Base-by-base conservation (phyloP, 345 rosid species). In the Cardamine resedifolia region DNA sequence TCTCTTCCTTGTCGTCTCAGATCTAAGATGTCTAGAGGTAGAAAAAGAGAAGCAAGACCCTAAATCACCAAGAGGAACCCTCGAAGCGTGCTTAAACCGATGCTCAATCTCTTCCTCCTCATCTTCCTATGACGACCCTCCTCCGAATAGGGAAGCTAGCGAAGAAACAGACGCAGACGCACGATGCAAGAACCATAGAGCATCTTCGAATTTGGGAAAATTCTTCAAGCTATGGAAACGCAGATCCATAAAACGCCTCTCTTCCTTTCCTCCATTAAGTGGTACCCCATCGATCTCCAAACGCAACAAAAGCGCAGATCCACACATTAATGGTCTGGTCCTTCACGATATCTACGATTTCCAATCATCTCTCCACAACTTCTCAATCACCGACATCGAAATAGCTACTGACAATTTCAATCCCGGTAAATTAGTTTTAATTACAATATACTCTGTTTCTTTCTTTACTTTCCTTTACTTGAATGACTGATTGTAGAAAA, bases 181-280 rank as follows among this genome's bases (percentile, higher is more conserved):
- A 27, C 44, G 3, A 30, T 38, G 73, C 78, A 53, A 85, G 52
- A 73, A 78, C 63, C 30, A 78, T 14, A 68, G 72, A 76, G 80
- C 82, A 6, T 74, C 58, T 64, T 80, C 85, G 14, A 70, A 87
- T 41, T 92, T 96, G 98, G 80, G 79, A 14, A 92, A 75, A 15
- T 88, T 88, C 84, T 83, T 87, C 53, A 88, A 81, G 31, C 44
- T 74, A 52, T 92, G 86, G 98, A 92, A 86, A 79, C 82, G 72
- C 55, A 83, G 44, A 74, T 80, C 96, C 23, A 47, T 71, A 6
- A 88, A 83, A 83, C 86, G 77, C 58, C 77, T 87, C 2, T 33
- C 81, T 73, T 66, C 88, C 2, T 82, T 85, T 48, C 79, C 86
- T 72, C 86, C 88, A 10, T 44, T 69, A 68, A 67, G 74, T 4